phyloP scores from a whole-genome alignment of 805 yeast species.

The Kodamaea sagamina region DNA sequence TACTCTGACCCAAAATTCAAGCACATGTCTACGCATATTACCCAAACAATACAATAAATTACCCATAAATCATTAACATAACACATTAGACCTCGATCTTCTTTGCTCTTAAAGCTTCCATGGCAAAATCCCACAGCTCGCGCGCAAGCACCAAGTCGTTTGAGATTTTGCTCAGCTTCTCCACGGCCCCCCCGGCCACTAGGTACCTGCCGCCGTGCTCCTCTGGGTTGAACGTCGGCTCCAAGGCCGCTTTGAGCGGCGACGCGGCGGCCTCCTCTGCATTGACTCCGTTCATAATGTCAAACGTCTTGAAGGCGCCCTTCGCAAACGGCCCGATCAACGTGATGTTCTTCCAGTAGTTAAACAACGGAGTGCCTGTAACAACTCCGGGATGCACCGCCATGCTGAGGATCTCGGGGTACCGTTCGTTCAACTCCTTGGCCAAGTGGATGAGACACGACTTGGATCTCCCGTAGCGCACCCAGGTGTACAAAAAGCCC shows the following conservation, averaged over 20 bases:
- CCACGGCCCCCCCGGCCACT: constrained; percentile 33
- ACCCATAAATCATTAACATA: constrained; percentile 1
- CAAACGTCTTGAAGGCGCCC: constrained; percentile 17
- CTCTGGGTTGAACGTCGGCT: constrained; percentile 22
- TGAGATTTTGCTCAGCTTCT: constrained; percentile 27
- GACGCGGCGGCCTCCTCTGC: constrained; percentile 39
- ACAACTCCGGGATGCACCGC: constrained; percentile 44
- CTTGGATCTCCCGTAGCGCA: constrained; percentile 40
- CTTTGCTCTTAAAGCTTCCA: constrained; percentile 14
- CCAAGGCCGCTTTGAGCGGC: constrained; percentile 37
- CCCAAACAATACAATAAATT: not conserved
- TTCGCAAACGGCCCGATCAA: constrained; percentile 24
- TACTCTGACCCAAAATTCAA: too few species aligned
- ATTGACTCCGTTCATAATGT: constrained; percentile 27
- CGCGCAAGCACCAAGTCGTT: constrained; percentile 22
- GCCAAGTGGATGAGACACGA: constrained; percentile 34
- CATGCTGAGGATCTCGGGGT: constrained; percentile 35
- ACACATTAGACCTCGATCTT: constrained; percentile 2
- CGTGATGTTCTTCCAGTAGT: constrained; percentile 29
- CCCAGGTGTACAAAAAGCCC: constrained; percentile 27
- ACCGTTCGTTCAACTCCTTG: constrained; percentile 25
- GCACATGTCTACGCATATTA: too few species aligned
- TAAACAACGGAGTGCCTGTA: constrained; percentile 35
- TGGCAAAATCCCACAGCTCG: constrained; percentile 32
- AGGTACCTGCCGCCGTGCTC: constrained; percentile 33